These are phyloP conservation scores for Halophytophthora polymorphica DNA, from an alignment of 352 stramenopile species.

Conservation along the genomic window DNA sequence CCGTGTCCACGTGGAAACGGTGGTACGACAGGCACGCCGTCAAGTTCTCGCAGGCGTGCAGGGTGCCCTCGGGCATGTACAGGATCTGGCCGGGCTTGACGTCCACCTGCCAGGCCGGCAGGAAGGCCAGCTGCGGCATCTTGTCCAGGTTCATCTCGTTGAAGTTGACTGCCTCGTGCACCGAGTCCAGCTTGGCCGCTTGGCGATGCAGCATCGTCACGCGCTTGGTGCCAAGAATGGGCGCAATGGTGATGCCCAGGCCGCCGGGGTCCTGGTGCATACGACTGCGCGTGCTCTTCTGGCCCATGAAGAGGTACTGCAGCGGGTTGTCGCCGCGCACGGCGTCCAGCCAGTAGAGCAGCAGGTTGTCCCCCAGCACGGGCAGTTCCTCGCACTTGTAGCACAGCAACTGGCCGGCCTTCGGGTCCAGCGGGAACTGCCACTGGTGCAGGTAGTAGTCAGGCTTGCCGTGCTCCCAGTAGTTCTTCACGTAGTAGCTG, in stretches of 20 bases:
- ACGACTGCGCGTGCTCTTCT: constrained; percentile 82
- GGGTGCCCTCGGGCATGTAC: constrained; percentile 91
- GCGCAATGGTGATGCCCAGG: constrained; percentile 91
- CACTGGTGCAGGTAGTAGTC: constrained; percentile 95
- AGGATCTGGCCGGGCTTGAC: constrained; percentile 92
- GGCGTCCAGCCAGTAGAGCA: constrained; percentile 90
- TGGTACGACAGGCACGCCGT: constrained; percentile 94
- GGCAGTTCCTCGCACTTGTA: constrained; percentile 85
- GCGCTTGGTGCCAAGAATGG: constrained; percentile 86
- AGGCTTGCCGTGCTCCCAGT: constrained; percentile 72
- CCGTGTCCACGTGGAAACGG: constrained; percentile 90
- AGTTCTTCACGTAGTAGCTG: constrained; percentile 77
- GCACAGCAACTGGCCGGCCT: constrained; percentile 70
- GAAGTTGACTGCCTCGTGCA: constrained; percentile 80
- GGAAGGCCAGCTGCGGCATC: constrained; percentile 85
- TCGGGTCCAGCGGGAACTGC: constrained; percentile 90
- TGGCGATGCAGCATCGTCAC: constrained; percentile 74
- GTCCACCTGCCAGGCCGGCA: constrained; percentile 83
- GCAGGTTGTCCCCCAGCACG: constrained; percentile 90
- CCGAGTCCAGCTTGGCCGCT: constrained; percentile 79
- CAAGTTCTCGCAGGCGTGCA: constrained; percentile 91
- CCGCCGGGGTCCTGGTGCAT: constrained; percentile 91
- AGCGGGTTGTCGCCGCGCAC: constrained; percentile 87
- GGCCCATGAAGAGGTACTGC: constrained; percentile 96
- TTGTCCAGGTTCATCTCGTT: constrained; percentile 82